Evolutionary conservation across 1,139 yeast genomes (phyloP).

Genomic region (Meyerozyma carpophila): DNA sequence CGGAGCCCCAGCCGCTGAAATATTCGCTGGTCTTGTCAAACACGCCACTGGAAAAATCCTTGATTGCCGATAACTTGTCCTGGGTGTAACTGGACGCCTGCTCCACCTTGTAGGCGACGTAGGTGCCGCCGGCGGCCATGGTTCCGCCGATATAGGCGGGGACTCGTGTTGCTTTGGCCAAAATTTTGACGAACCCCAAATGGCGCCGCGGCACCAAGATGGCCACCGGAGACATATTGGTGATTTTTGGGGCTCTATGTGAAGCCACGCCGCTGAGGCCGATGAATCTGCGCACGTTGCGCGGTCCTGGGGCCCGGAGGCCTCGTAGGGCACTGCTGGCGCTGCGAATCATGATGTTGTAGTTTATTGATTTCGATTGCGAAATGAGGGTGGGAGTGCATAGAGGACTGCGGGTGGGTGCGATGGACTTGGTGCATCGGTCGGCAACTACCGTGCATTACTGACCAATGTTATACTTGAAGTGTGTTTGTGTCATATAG

Average conservation of each 20-base stretch:
- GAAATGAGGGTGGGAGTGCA: too few relatives aligned
- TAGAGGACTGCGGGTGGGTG: too few relatives aligned
- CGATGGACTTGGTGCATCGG: too few relatives aligned
- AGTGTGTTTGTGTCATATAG: too few relatives aligned
- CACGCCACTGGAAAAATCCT: slow-evolving; percentile 49
- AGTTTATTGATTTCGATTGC: too few relatives aligned
- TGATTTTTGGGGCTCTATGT: neutral
- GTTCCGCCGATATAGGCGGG: slow-evolving; percentile 90
- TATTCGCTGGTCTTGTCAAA: slow-evolving; percentile 43
- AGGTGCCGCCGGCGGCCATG: slow-evolving; percentile 90
- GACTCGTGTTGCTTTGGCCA: slow-evolving; percentile 41
- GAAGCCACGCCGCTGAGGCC: neutral
- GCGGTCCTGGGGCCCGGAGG: neutral
- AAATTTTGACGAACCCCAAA: slow-evolving; percentile 46
- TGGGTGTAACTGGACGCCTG: slow-evolving; percentile 72
- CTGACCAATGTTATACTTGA: too few relatives aligned
- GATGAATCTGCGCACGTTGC: neutral
- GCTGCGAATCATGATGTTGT: neutral
- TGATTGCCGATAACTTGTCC: slow-evolving; percentile 57
- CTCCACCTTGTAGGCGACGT: slow-evolving; percentile 84
- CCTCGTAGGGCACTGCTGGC: neutral
- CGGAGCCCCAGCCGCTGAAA: slow-evolving; percentile 19
- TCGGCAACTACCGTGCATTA: too few relatives aligned
- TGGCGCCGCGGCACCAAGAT: slow-evolving; percentile 15
- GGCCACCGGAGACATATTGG: neutral